Evolutionary conservation across 169 alveolate genomes (phyloP), one percentile per base, ranked within the genome.

Genomic region (Plasmodium malariae): DNA sequence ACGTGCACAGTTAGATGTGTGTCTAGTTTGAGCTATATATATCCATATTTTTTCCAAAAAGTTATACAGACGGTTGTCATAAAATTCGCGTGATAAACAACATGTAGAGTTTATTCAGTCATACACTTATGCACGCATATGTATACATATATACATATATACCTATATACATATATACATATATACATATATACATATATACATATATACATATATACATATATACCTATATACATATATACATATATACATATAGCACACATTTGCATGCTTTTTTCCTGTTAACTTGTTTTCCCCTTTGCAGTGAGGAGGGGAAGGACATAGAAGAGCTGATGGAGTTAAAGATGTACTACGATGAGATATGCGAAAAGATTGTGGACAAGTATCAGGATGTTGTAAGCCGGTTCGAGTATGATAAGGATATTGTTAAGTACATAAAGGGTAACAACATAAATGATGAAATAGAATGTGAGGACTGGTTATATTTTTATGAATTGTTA

Each of bases 401-500:
- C 51, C 70, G 85, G 1, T 86, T 86, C 45, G 92, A 86, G 21
- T 86, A 86, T 51, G 92, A 86, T 36, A 86, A 86, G 36, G 92
- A 86, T 60, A 57, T 86, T 12, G 87, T 86, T 43, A 43, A 17
- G 21, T 86, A 57, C 19, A 70, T 86, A 68, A 86, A 86, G 26
- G 49, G 36, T 14, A 57, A 86, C 12, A 86, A 69, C 54, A 69
- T 86, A 69, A 86, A 86, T 48, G 87, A 86, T 70, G 92, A 86
- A 45, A 48, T 86, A 28, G 92, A 86, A 70, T 55, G 76, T 45
- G 92, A 69, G 70, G 92, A 86, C 43, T 86, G 92, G 92, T 49
- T 86, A 11, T 86, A 86, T 70, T 86, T 86, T 86, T 86, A 86
- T 73, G 92, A 86, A 40, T 19, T 86, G 5, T 65, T 86, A 63